These are phyloP conservation scores for Vitis hybrid DNA, from an alignment of 177 flowering plant species.

Conservation along the genomic window DNA sequence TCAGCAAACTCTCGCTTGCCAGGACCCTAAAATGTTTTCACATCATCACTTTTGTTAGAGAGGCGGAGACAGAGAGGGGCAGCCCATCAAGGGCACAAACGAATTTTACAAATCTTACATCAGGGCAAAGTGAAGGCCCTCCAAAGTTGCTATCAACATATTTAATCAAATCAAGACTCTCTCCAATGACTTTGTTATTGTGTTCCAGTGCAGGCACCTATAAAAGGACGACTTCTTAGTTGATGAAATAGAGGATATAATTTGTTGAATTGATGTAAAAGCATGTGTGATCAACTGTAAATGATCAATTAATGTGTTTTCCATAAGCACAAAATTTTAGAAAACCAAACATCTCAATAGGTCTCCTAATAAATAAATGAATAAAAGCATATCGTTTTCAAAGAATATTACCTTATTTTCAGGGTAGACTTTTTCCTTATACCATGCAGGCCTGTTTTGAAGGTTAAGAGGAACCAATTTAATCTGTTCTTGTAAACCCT, in stretches of 20 bases:
- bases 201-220: slow-evolving; percentile 74
- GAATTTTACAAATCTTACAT: slow-evolving; percentile 28
- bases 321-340: too few species aligned
- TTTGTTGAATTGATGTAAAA: background rate
- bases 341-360: background rate
- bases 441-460: slow-evolving; percentile 67
- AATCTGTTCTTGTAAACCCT: slow-evolving; percentile 62
- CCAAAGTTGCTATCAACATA: slow-evolving; percentile 58
- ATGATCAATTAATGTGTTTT: too few species aligned
- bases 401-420: slow-evolving; percentile 45
- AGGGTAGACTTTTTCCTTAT: slow-evolving; percentile 67
- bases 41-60: background rate
- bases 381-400: background rate
- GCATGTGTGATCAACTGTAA: too few species aligned
- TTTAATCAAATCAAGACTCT: slow-evolving; percentile 63
- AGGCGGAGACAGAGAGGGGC: background rate
- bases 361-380: background rate
- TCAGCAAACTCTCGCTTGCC: slow-evolving; percentile 33
- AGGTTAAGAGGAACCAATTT: slow-evolving; percentile 58
- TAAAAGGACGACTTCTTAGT: background rate
- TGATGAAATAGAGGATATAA: background rate
- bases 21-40: slow-evolving; percentile 51
- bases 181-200: slow-evolving; percentile 56
- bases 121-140: slow-evolving; percentile 56
- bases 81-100: background rate